phyloP scores from a whole-genome alignment of 2,329 filamentous ascomycete species.

The Tolypocladium cylindrosporum region DNA sequence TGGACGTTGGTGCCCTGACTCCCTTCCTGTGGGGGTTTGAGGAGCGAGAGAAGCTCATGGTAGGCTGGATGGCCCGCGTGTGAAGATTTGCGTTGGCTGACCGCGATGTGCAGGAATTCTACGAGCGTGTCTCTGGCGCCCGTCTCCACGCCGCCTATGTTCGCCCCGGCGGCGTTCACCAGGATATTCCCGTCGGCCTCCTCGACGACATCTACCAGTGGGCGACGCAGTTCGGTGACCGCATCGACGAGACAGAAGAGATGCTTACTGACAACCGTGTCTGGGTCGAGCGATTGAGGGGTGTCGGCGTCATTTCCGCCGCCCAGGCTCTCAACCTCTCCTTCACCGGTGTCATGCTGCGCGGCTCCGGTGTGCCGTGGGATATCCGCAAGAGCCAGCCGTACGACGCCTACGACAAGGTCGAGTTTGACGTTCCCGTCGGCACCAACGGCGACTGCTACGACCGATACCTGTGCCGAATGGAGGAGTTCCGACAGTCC shows the following conservation, averaged over 20 bases:
- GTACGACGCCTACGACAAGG: constrained; percentile 95
- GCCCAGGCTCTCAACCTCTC: constrained; percentile 94
- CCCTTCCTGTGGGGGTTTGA: constrained; percentile 99
- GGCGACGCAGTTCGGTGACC: constrained; percentile 97
- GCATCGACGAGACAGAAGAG: constrained; percentile 97
- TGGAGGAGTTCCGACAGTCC: constrained; percentile 99
- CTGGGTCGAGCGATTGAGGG: constrained; percentile 90
- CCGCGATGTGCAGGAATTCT: constrained; percentile 71
- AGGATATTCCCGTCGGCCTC: constrained; percentile 87
- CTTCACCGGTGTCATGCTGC: constrained; percentile 95
- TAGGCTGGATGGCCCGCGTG: constrained; percentile 31
- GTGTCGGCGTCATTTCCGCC: constrained; percentile 83
- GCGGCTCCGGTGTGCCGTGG: constrained; percentile 91
- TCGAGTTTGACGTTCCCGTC: constrained; percentile 96
- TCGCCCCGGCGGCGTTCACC: constrained; percentile 89
- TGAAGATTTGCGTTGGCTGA: neutral
- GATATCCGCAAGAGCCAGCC: constrained; percentile 95
- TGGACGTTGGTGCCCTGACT: constrained; percentile 97
- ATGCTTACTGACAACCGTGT: constrained; percentile 98
- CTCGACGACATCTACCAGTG: constrained; percentile 99
- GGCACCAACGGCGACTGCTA: constrained; percentile 98
- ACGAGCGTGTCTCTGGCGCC: constrained; percentile 96
- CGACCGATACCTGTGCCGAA: constrained; percentile 95
- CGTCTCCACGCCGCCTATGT: constrained; percentile 96
- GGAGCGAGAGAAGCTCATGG: constrained; percentile 99